Percentiles rank a stretch among this genome's conserved stretches.
These are phyloP conservation scores for Naumovozyma baii DNA, from an alignment of 805 yeast species.

Conservation along the genomic window DNA sequence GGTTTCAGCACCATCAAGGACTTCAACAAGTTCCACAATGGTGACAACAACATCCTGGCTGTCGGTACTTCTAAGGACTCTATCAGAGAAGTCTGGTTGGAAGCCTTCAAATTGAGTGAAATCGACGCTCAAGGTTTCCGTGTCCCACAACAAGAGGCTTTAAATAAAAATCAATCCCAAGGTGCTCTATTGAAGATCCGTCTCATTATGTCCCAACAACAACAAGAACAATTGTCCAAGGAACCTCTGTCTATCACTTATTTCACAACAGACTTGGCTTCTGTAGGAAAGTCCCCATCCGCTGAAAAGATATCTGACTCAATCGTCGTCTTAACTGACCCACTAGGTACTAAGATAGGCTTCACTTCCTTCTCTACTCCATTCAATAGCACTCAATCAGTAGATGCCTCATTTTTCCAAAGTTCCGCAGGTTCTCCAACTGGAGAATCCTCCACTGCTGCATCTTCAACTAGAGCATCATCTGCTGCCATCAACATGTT, in stretches of 20 bases:
- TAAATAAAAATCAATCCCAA: conserved; percentile 31
- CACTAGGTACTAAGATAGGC: conserved; percentile 53
- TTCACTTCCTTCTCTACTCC: conserved; percentile 42
- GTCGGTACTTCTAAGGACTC: conserved; percentile 60
- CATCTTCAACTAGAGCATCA: conserved; percentile 5
- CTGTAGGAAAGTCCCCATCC: conserved; percentile 13
- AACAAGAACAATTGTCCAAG: conserved; percentile 8
- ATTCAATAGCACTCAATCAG: conserved; percentile 23
- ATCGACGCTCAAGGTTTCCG: conserved; percentile 51
- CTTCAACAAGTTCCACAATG: conserved; percentile 42
- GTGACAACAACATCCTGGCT: conserved; percentile 25
- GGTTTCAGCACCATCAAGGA: conserved; percentile 56
- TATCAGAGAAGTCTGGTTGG: conserved; percentile 62
- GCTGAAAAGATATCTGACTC: conserved; percentile 19
- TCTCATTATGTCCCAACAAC: conserved; percentile 30
- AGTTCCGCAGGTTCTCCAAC: conserved; percentile 9
- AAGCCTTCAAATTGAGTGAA: conserved; percentile 53
- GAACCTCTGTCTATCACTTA: conserved; percentile 32
- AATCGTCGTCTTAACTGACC: conserved; percentile 38
- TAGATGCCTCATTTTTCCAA: conserved; percentile 16
- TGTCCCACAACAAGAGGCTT: conserved; percentile 40
- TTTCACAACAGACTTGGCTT: conserved; percentile 34
- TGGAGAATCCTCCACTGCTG: conserved; percentile 5
- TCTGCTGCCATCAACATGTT: conserved; percentile 15
- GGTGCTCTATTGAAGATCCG: conserved; percentile 43